Percentiles rank a stretch among this genome's conserved stretches.
Conservation (phyloP, 768 basidiomycete genomes). For the Serendipita sp. region DNA sequence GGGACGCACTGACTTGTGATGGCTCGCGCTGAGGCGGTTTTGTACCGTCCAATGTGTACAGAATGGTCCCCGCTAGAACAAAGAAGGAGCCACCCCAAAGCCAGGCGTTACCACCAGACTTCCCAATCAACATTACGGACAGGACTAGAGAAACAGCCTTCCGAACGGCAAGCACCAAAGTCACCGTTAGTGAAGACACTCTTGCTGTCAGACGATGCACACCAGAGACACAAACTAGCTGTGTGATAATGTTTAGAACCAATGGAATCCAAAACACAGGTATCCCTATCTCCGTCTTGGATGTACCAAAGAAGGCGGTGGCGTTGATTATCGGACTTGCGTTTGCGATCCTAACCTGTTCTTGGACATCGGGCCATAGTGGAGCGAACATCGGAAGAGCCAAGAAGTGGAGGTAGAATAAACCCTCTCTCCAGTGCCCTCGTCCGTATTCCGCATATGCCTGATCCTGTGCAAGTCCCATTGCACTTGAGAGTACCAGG, state of each 20-base stretch:
- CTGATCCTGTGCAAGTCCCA: conserved; percentile 75
- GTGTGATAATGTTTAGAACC: conserved; percentile 62
- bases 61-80: conserved; percentile 55
- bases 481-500: conserved; percentile 60
- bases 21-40: conserved; percentile 11
- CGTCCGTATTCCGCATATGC: conserved; percentile 40
- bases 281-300: conserved; percentile 21
- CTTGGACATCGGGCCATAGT: conserved; percentile 33
- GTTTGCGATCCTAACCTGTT: conserved; percentile 30
- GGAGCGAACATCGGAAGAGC: conserved; percentile 62
- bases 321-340: conserved; percentile 21
- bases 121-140: conserved; percentile 37
- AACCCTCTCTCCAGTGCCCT: conserved; percentile 63
- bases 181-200: conserved; percentile 59
- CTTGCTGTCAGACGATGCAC: conserved; percentile 73
- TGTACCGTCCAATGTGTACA: conserved; percentile 34
- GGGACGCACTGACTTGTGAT: not conserved
- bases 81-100: conserved; percentile 57
- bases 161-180: conserved; percentile 62
- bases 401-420: conserved; percentile 83
- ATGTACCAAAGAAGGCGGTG: not conserved
- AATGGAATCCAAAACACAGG: conserved; percentile 51
- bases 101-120: conserved; percentile 20
- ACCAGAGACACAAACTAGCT: conserved; percentile 70
- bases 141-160: conserved; percentile 65